Conservation (phyloP, 2,329 filamentous ascomycete species). For the Aspergillus japonicus region DNA sequence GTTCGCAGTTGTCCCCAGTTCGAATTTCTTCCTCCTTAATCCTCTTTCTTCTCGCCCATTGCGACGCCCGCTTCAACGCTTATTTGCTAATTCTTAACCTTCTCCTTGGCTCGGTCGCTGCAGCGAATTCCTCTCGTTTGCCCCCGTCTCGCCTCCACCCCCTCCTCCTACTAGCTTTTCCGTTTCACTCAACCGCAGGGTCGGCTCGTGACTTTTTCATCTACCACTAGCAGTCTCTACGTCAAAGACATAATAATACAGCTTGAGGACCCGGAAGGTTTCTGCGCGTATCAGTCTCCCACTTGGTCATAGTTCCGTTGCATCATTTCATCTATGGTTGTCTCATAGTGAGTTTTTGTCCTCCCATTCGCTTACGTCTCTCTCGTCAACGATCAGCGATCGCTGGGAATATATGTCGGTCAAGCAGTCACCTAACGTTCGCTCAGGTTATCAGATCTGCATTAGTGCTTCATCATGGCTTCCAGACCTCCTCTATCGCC, state of each 20-base stretch:
- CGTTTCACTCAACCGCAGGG: constrained; percentile 2
- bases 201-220: not conserved
- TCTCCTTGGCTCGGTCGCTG: not conserved
- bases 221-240: not conserved
- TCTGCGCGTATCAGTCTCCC: not conserved
- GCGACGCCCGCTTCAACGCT: too few relatives aligned
- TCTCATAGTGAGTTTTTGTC: not conserved
- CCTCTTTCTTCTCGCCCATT: not conserved
- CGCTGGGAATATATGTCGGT: not conserved
- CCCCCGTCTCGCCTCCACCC: not conserved
- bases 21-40: not conserved
- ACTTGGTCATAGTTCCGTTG: not conserved
- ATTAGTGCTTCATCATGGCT: constrained; percentile 39
- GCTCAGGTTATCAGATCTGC: not conserved
- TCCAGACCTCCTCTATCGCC: constrained; percentile 39
- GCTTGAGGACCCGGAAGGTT: not conserved
- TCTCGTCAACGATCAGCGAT: not conserved
- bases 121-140: not conserved
- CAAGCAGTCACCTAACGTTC: not conserved
- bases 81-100: too few relatives aligned
- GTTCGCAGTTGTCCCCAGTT: not conserved
- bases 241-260: not conserved
- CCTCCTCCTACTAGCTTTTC: not conserved
- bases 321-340: not conserved
- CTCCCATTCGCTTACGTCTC: not conserved